Conservation (phyloP, 345 rosid species). For the Theobroma cacao region DNA sequence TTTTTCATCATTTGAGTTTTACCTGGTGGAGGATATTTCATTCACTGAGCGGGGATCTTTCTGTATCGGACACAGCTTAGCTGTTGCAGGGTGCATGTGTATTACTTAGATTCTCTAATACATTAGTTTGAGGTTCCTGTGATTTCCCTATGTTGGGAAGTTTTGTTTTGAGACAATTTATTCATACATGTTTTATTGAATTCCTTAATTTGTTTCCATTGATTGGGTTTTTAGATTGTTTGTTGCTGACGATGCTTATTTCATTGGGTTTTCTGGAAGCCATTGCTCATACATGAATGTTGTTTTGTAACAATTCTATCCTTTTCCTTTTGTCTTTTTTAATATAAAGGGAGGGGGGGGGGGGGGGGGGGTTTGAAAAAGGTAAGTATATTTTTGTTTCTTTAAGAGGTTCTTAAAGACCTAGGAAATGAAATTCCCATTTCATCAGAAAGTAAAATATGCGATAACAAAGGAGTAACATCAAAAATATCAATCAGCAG, state of each 20-base stretch:
- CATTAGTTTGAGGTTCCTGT: conserved; percentile 7
- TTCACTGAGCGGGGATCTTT: conserved; percentile 11
- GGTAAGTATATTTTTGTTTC: too few species aligned
- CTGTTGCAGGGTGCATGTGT: conserved; percentile 6
- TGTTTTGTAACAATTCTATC: neutral
- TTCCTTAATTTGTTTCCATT: conserved; percentile 5
- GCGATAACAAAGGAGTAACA: too few species aligned
- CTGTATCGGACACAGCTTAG: neutral
- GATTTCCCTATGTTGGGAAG: conserved; percentile 19
- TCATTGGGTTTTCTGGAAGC: neutral
- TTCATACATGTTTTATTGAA: neutral
- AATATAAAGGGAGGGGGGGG: too few species aligned
- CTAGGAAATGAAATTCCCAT: neutral
- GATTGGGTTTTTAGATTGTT: conserved; percentile 23
- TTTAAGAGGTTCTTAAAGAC: neutral
- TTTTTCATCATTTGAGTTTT: neutral
- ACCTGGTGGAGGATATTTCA: conserved; percentile 9
- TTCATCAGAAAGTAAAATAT: neutral
- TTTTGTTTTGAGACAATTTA: conserved; percentile 13
- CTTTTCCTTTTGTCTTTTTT: too few species aligned
- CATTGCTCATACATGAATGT: too few species aligned
- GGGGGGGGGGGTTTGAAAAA: too few species aligned
- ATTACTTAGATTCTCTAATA: neutral
- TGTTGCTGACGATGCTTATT: neutral
- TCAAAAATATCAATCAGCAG: neutral